These are phyloP conservation scores for Pelargonium exstipulatum DNA, from an alignment of 441 rosid genomes.

Conservation along the genomic window DNA sequence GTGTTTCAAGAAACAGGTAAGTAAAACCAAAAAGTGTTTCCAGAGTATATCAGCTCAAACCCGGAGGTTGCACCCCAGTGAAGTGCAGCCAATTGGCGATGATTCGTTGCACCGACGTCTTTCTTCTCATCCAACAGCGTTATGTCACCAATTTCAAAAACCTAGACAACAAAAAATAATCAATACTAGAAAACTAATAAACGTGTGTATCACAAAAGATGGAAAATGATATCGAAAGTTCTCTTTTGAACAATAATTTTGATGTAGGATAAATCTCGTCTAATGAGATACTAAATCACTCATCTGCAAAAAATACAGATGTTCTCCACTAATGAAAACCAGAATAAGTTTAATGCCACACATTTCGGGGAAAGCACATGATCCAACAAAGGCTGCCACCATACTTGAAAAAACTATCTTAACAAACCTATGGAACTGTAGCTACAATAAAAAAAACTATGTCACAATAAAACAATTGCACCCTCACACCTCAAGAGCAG, in stretches of 20 bases:
- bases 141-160: conserved; percentile 80
- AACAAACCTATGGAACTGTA: too few relatives aligned
- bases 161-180: conserved; percentile 31
- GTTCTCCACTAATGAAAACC: neutral
- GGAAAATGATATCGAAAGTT: neutral
- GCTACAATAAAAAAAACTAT: neutral
- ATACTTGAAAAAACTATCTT: too few relatives aligned
- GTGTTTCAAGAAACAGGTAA: too few relatives aligned
- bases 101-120: conserved; percentile 83
- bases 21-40: neutral
- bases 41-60: conserved; percentile 67
- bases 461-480: neutral
- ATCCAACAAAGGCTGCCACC: neutral
- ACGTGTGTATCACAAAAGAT: neutral
- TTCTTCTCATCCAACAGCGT: conserved; percentile 48
- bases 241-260: neutral
- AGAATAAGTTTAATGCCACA: neutral
- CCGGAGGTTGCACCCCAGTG: conserved; percentile 91
- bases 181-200: neutral
- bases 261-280: neutral
- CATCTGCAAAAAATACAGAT: neutral
- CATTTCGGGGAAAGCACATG: neutral
- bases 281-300: neutral
- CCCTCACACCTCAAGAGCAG: neutral
- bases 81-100: conserved; percentile 64